Evolutionary conservation across 768 basidiomycete genomes (phyloP), one percentile per base, ranked within the genome.

Genomic region (Russula griseocarnosa): DNA sequence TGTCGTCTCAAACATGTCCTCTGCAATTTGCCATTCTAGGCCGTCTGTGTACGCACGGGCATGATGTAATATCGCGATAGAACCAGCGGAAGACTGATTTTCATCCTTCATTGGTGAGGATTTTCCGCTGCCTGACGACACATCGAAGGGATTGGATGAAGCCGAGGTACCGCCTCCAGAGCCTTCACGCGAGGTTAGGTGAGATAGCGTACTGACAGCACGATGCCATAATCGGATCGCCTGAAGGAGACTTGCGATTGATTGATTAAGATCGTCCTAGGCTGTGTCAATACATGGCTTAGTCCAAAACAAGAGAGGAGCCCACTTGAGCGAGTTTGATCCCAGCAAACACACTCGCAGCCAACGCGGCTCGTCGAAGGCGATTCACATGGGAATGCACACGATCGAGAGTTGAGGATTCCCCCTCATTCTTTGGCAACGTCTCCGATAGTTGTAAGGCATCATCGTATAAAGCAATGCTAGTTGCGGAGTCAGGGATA

Each of bases 181-280:
- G 11, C 66, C 68, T 18, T 70, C 67, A 1, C 74, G 72, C 20
- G 81, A 81, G n/a, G 74, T 77, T 5, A 92, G 77, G 34, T 89
- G 85, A 7, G 82, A 73, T 0, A 92, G 72, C 0, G 82, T 81
- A 24, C 92, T 91, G 16, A 85, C 74, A 4, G 92, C 91, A 30
- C 90, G 84, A 71, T 89, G 90, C 85, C 87, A 92, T 2, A 94
- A 75, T 20, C 92, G 84, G 55, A 93, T 78, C 0, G 88, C 83
- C 66, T 89, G 88, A 14, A 89, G 75, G 66, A 87, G 76, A 22
- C 81, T 81, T 51, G 81, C 77, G 18, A 92, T 70, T 3, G 86
- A 81, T 5, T 78, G 75, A 0, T 81, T 76, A 0, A 82, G 75
- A 53, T 93, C 84, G 51, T 87, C 83, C 89, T 94, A 63, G 11